Conservation (phyloP, 768 basidiomycete genomes). For the Xanthoconium stramineum region DNA sequence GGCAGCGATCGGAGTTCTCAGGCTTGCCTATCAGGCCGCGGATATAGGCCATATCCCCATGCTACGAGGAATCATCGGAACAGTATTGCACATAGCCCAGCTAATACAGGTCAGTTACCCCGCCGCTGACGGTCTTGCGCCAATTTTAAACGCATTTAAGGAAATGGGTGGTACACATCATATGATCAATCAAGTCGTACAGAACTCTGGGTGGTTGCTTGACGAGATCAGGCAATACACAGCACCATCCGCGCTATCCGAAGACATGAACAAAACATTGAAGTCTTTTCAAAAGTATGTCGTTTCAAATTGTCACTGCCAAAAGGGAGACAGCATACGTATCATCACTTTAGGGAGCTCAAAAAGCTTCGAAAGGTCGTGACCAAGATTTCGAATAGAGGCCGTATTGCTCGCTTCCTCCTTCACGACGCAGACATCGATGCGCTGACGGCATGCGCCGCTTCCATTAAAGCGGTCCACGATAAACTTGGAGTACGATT, state of each 20-base stretch:
- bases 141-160: constrained; percentile 1
- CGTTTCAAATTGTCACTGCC: background rate
- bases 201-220: constrained; percentile 13
- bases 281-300: constrained; percentile 1
- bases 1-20: constrained; percentile 4
- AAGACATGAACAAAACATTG: constrained; percentile 4
- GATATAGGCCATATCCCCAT: constrained; percentile 3
- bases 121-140: background rate
- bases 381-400: constrained; percentile 3
- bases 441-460: constrained; percentile 5
- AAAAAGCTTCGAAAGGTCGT: constrained; percentile 6
- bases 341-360: constrained; percentile 4
- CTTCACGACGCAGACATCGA: constrained; percentile 9
- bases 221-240: constrained; percentile 5
- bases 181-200: constrained; percentile 10
- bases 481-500: constrained; percentile 5
- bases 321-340: background rate
- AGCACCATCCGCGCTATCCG: background rate
- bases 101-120: constrained; percentile 6
- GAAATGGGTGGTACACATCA: constrained; percentile 14
- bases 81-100: constrained; percentile 6
- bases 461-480: constrained; percentile 9
- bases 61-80: constrained; percentile 10
- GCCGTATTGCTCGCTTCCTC: constrained; percentile 1
- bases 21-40: constrained; percentile 1